These are phyloP conservation scores for Trifolium fragiferum DNA, from an alignment of 306 rosid genomes.

Conservation along the genomic window DNA sequence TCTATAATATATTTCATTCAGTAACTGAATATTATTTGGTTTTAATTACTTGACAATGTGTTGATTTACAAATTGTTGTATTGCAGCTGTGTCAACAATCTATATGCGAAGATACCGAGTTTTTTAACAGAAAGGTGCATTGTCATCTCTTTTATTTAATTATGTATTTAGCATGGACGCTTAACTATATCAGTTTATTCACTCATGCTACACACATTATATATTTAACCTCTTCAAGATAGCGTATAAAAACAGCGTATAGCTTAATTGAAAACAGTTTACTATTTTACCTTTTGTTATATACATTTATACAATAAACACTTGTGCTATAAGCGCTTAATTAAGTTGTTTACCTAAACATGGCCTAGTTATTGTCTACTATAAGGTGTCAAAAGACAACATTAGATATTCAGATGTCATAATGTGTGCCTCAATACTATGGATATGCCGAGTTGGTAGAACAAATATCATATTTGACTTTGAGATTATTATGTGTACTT, in stretches of 20 bases:
- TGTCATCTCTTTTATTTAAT: constrained; percentile 29
- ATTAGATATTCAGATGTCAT: not conserved
- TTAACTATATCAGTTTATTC: not conserved
- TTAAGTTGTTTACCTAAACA: not conserved
- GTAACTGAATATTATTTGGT: constrained; percentile 11
- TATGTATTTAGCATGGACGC: not conserved
- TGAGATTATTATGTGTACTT: not conserved
- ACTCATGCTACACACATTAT: not conserved
- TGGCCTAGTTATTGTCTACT: not conserved
- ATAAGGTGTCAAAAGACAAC: not conserved
- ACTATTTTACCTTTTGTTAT: not conserved
- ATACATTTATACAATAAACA: not conserved
- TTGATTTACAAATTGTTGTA: constrained; percentile 39
- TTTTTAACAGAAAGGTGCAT: constrained; percentile 52
- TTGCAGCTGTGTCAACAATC: constrained; percentile 63
- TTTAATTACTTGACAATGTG: constrained; percentile 36
- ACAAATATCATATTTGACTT: constrained; percentile 5
- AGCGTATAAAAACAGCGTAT: not conserved
- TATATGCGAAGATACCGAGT: constrained; percentile 48
- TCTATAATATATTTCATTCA: constrained; percentile 9
- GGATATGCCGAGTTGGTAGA: not conserved
- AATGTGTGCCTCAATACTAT: not conserved
- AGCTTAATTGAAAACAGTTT: not conserved
- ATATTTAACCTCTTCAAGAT: not conserved
- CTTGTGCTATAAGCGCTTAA: not conserved